Evolutionary conservation across 208 protist species (phyloP).

Genomic region (Naegleria fowleri): DNA sequence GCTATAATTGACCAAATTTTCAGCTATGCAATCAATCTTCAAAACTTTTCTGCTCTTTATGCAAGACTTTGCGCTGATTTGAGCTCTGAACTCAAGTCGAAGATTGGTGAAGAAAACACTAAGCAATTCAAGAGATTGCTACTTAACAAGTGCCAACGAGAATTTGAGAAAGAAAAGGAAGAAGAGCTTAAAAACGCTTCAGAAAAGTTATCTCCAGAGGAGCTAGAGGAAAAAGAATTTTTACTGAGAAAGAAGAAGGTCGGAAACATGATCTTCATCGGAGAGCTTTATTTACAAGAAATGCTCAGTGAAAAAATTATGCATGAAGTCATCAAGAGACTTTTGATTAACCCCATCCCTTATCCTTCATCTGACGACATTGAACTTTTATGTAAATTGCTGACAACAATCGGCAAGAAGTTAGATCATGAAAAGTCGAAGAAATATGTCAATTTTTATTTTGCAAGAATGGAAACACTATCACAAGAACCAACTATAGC

Average conservation of each 20-base stretch:
- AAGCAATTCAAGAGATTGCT: conserved; percentile 39
- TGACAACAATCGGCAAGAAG: conserved; percentile 40
- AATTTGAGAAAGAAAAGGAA: conserved; percentile 39
- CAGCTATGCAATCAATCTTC: conserved; percentile 37
- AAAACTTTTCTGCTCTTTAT: conserved; percentile 37
- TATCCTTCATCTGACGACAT: conserved; percentile 32
- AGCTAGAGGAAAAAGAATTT: neutral
- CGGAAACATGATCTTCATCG: conserved; percentile 48
- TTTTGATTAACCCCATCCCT: conserved; percentile 12
- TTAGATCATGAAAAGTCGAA: conserved; percentile 30
- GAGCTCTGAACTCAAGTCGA: neutral
- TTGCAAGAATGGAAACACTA: conserved; percentile 36
- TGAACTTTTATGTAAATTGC: conserved; percentile 44
- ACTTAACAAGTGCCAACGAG: conserved; percentile 48
- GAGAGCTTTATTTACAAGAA: conserved; percentile 45
- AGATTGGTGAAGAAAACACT: neutral
- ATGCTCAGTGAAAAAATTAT: conserved; percentile 52
- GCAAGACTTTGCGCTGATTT: conserved; percentile 34
- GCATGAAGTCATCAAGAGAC: conserved; percentile 41
- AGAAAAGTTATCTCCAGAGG: neutral
- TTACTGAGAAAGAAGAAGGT: conserved; percentile 29
- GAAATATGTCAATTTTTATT: conserved; percentile 35
- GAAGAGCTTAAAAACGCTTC: neutral
- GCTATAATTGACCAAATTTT: conserved; percentile 38
- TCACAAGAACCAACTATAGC: conserved; percentile 13